Evolutionary conservation across 176 grass and related monocot species (phyloP), one percentile per base, ranked within the genome.

Genomic region (Ensete ventricosum): DNA sequence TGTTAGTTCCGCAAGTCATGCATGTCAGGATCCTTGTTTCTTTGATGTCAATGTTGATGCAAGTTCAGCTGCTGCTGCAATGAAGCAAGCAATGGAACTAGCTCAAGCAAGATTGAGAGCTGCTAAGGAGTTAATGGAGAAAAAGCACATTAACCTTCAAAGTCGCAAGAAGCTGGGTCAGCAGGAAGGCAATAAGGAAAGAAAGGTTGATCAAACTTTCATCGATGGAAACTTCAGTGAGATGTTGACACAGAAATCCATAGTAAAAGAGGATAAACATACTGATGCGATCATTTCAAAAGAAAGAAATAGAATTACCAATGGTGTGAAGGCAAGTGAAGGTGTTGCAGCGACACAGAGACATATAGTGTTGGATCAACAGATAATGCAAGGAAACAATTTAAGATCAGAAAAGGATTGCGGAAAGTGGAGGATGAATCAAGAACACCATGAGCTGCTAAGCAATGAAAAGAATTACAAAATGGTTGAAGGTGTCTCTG

Each of bases 81-180:
- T 98, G 69, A 93, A 98, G 76, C 84, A 98, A 84, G 94, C 94
- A 62, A 98, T 98, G 94, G 84, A 91, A 82, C 87, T 93, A 84
- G 90, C 94, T 84, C 83, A 89, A 83, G 90, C 90, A 54, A 88
- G 78, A 85, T 83, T 98, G 81, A 93, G 93, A 88, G 80, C 85
- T 85, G 90, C 94, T 67, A 98, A 98, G 80, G 94, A 93, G 77
- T 64, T 90, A 80, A 90, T 85, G 79, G 94, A 91, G 72, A 87
- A 77, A 82, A 93, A 86, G 77, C 81, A 79, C 0, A 84, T 78
- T 27, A 84, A 78, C 78, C 82, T 84, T 88, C 89, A 91, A 83
- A 57, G 85, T 4, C 77, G 50, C 23, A 98, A 90, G 84, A 85
- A 63, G 52, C 68, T 79, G 62, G 66, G 58, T 76, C 75, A 90